These are phyloP conservation scores for Aspergillus biplanus DNA, from an alignment of 495 filamentous ascomycete species.

Conservation along the genomic window DNA sequence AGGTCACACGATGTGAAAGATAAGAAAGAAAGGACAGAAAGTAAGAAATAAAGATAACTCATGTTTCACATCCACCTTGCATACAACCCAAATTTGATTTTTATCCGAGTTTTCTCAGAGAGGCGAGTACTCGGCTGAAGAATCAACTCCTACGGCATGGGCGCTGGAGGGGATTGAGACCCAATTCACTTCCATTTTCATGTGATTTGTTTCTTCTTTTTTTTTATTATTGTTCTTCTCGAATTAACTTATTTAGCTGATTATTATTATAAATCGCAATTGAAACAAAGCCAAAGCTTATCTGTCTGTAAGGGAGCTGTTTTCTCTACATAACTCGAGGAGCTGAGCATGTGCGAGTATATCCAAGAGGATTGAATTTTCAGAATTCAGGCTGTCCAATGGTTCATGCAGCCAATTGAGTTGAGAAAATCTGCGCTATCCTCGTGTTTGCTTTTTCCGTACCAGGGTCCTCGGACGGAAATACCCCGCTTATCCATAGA, in stretches of 20 bases:
- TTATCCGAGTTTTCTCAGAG: neutral
- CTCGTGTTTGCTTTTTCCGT: neutral
- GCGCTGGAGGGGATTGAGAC: too few relatives aligned
- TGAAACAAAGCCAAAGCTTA: too few relatives aligned
- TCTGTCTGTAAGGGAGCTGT: too few relatives aligned
- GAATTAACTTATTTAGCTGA: too few relatives aligned
- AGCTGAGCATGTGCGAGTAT: too few relatives aligned
- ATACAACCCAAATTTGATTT: neutral
- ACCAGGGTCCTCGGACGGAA: neutral
- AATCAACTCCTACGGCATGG: too few relatives aligned
- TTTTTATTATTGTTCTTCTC: too few relatives aligned
- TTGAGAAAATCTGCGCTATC: neutral
- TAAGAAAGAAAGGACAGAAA: neutral
- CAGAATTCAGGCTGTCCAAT: neutral
- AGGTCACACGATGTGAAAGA: neutral
- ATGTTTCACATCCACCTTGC: constrained; percentile 2
- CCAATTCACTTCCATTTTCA: too few relatives aligned
- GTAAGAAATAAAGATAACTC: neutral
- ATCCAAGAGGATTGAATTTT: neutral
- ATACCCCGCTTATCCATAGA: neutral
- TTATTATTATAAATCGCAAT: too few relatives aligned
- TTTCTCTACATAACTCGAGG: too few relatives aligned
- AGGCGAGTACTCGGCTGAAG: neutral
- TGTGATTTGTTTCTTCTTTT: too few relatives aligned
- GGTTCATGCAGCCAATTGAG: neutral